Percentiles rank a stretch among this genome's conserved stretches.
Conservation (phyloP, 2,329 filamentous ascomycete species). For the Penicillium sp. region DNA sequence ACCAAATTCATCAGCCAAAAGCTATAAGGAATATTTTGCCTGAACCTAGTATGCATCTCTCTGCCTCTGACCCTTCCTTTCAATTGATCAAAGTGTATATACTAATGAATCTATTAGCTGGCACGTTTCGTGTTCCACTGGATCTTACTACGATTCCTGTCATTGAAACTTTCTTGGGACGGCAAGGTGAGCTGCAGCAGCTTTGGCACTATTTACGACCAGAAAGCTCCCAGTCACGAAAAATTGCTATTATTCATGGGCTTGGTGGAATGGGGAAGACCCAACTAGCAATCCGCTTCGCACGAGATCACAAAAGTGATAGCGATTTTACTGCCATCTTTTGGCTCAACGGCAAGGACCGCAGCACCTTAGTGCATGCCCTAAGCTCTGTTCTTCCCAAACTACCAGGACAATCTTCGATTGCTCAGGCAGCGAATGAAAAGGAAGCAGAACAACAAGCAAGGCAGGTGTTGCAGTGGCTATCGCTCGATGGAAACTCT, state of each 20-base stretch:
- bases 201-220: constrained; percentile 16
- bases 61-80: too few relatives aligned
- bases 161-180: constrained; percentile 15
- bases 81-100: too few relatives aligned
- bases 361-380: constrained; percentile 17
- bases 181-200: constrained; percentile 15
- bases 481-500: background rate
- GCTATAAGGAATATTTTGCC: too few relatives aligned
- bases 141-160: background rate
- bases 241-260: constrained; percentile 19
- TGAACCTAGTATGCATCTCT: too few relatives aligned
- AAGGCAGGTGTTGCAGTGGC: background rate
- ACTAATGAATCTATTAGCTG: too few relatives aligned
- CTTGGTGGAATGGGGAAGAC: constrained; percentile 26
- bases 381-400: constrained; percentile 17
- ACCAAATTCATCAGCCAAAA: too few relatives aligned
- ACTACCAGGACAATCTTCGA: constrained; percentile 14
- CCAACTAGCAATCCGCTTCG: constrained; percentile 21
- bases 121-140: background rate
- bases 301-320: constrained; percentile 18
- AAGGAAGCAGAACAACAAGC: background rate
- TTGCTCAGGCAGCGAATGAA: background rate
- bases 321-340: constrained; percentile 25
- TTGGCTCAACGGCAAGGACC: constrained; percentile 24
- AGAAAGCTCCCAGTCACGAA: constrained; percentile 7